Evolutionary conservation across 2,329 filamentous ascomycete genomes (phyloP).

Genomic region (Clarireedia sp.): DNA sequence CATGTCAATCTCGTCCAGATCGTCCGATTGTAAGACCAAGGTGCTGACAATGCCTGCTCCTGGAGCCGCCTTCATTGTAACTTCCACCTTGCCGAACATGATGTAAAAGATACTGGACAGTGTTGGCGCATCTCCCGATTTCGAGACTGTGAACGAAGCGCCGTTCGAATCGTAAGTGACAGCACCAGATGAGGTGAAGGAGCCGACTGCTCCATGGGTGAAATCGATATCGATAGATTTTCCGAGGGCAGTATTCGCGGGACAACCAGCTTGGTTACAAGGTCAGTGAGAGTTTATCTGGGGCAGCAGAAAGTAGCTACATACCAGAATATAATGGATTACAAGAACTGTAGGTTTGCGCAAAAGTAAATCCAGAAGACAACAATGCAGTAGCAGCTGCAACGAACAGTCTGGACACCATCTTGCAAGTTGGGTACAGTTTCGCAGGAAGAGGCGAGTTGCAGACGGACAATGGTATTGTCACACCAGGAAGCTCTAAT

Average conservation of each 20-base stretch:
- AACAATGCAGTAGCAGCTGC: conserved; percentile 16
- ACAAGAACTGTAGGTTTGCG: conserved; percentile 48
- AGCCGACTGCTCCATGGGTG: conserved; percentile 65
- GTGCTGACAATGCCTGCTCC: conserved; percentile 91
- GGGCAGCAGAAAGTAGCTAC: conserved; percentile 11
- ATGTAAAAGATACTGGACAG: conserved; percentile 92
- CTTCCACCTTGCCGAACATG: conserved; percentile 92
- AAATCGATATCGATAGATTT: conserved; percentile 82
- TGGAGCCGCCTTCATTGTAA: conserved; percentile 76
- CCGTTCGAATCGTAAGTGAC: conserved; percentile 71
- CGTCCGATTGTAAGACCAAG: conserved; percentile 82
- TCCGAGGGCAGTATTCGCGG: conserved; percentile 71
- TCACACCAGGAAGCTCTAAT: background rate
- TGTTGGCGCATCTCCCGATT: conserved; percentile 76
- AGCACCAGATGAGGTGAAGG: conserved; percentile 63
- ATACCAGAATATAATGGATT: conserved; percentile 40
- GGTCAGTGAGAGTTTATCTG: conserved; percentile 14
- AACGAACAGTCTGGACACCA: conserved; percentile 23
- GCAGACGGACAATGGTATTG: conserved; percentile 2
- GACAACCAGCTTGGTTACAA: conserved; percentile 47
- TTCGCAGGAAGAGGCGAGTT: background rate
- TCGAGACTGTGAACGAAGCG: conserved; percentile 69
- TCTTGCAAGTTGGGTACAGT: conserved; percentile 6
- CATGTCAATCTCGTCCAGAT: conserved; percentile 92
- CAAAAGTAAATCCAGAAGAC: conserved; percentile 22